Conservation (phyloP, 2,329 filamentous ascomycete genomes). For the Colletotrichum graminicola region DNA sequence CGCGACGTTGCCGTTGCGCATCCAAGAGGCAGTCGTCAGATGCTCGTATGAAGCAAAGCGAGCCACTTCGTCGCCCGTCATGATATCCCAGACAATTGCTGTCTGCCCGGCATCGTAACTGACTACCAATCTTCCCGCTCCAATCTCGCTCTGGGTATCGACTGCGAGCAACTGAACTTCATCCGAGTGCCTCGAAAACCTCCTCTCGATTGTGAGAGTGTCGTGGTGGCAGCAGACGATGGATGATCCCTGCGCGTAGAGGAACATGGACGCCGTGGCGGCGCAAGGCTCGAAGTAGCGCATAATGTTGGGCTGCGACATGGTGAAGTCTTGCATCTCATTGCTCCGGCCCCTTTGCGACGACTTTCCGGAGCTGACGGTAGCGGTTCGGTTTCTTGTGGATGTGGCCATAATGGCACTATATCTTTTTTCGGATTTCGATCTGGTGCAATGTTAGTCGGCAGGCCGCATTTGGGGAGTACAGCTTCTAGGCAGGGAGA, state of each 20-base stretch:
- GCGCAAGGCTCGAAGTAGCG: slow-evolving; percentile 86
- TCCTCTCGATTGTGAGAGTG: slow-evolving; percentile 86
- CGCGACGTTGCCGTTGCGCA: slow-evolving; percentile 95
- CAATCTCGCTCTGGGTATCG: slow-evolving; percentile 90
- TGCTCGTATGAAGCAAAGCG: slow-evolving; percentile 94
- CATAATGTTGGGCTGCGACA: slow-evolving; percentile 62
- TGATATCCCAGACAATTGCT: slow-evolving; percentile 95
- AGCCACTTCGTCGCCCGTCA: slow-evolving; percentile 90
- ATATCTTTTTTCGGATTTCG: slow-evolving; percentile 49
- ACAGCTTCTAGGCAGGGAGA: slow-evolving; percentile 44
- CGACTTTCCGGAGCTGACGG: slow-evolving; percentile 68
- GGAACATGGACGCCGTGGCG: slow-evolving; percentile 89
- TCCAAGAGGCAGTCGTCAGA: slow-evolving; percentile 89
- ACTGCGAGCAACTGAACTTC: slow-evolving; percentile 87
- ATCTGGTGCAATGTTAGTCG: slow-evolving; percentile 47
- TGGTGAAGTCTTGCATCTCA: slow-evolving; percentile 65
- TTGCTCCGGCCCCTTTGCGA: slow-evolving; percentile 59
- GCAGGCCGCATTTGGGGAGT: slow-evolving; percentile 43
- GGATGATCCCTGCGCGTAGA: slow-evolving; percentile 86
- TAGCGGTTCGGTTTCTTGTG: slow-evolving; percentile 69
- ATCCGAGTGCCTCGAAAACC: slow-evolving; percentile 86
- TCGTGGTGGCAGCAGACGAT: slow-evolving; percentile 94
- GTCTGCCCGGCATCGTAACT: slow-evolving; percentile 94
- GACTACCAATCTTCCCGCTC: slow-evolving; percentile 86
- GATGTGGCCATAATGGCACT: slow-evolving; percentile 69